Percentiles rank a stretch among this genome's conserved stretches.
Evolutionary conservation across 163 green algal genomes (phyloP).

Genomic region (Chlorella variabilis): DNA sequence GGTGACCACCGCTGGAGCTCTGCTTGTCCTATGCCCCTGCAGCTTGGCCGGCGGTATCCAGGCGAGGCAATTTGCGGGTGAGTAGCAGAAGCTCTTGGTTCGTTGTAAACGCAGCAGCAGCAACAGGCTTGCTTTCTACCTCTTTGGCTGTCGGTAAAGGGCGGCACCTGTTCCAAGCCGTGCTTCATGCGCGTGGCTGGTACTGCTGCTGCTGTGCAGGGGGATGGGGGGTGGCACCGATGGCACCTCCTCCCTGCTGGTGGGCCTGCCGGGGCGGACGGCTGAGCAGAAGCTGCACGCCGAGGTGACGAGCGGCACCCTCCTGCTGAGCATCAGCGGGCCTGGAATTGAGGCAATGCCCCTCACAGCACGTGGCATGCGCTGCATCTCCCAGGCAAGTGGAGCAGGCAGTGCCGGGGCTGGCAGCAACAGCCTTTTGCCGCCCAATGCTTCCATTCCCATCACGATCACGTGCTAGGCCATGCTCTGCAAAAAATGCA

Average conservation of each 20-base stretch:
- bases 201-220: conserved; percentile 11
- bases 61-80: conserved; percentile 8
- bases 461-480: too few relatives aligned
- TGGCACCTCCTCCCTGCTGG: not conserved
- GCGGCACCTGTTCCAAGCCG: too few relatives aligned
- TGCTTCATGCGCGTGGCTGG: not conserved
- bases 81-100: too few relatives aligned
- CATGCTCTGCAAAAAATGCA: too few relatives aligned
- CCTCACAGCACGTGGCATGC: conserved; percentile 16
- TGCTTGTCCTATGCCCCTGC: not conserved
- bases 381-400: conserved; percentile 29
- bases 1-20: too few relatives aligned
- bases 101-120: too few relatives aligned
- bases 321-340: conserved; percentile 7
- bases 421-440: too few relatives aligned
- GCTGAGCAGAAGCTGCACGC: not conserved
- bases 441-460: too few relatives aligned
- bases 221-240: conserved; percentile 20
- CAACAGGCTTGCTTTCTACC: too few relatives aligned
- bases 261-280: conserved; percentile 12
- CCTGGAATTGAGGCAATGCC: not conserved
- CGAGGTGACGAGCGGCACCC: conserved; percentile 12
- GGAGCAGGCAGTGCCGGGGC: too few relatives aligned
- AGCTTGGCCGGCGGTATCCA: conserved; percentile 1
- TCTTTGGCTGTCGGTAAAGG: too few relatives aligned